These are phyloP conservation scores for Mycena belliarum DNA, from an alignment of 768 basidiomycete species.

Conservation along the genomic window DNA sequence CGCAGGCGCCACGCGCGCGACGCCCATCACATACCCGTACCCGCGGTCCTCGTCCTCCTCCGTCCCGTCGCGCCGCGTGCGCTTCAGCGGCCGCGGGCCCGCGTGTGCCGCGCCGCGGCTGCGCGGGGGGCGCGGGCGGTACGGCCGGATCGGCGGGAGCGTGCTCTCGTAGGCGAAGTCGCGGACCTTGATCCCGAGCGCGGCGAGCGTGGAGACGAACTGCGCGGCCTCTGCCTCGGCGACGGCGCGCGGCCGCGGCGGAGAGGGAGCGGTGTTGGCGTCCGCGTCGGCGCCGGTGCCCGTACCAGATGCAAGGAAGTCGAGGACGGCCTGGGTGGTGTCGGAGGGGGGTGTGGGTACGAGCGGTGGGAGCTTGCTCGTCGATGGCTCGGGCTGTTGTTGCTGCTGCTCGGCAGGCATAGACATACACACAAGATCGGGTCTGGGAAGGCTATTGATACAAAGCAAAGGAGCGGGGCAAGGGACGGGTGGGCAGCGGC, in stretches of 20 bases:
- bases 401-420: not conserved
- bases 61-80: slow-evolving; percentile 13
- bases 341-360: too few species aligned
- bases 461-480: too few species aligned
- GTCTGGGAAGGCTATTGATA: too few species aligned
- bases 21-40: slow-evolving; percentile 15
- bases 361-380: not conserved
- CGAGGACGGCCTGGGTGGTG: not conserved
- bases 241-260: too few species aligned
- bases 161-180: slow-evolving; percentile 65
- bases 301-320: too few species aligned
- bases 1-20: slow-evolving; percentile 3
- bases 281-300: too few species aligned
- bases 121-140: slow-evolving; percentile 38
- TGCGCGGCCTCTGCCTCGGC: too few species aligned
- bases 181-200: slow-evolving; percentile 46
- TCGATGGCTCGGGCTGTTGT: not conserved
- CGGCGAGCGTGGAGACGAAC: slow-evolving; percentile 26
- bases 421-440: not conserved
- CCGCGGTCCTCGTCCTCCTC: slow-evolving; percentile 10
- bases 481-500: too few species aligned
- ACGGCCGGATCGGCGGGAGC: slow-evolving; percentile 59
- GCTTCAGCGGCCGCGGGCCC: slow-evolving; percentile 4
- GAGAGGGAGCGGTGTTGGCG: too few species aligned
- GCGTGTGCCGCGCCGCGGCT: slow-evolving; percentile 46